Base-by-base conservation (phyloP, 805 yeast species). In the Yamadazyma phyllophila region DNA sequence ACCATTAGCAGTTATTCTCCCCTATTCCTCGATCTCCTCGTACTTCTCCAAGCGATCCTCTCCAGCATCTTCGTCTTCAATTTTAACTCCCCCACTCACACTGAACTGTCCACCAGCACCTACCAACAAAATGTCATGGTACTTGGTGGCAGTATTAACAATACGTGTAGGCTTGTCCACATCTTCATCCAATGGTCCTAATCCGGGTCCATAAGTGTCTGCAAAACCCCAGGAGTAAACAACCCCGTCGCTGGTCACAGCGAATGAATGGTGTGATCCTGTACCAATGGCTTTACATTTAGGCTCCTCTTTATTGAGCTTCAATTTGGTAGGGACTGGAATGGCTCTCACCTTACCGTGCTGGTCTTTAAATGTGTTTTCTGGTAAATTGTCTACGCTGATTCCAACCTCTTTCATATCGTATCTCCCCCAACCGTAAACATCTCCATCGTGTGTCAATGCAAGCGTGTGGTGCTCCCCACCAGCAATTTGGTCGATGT, bases 61-160 rank as follows among this genome's bases (percentile, higher is more conserved):
- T 26, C 72, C 71, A 17, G 54, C 54, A 30, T 69, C 75, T 40
- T 72, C 81, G 49, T 79, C 83, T 43, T 71, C 77, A 47, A 79
- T 81, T 56, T 78, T 80, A 30, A 76, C 65, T 44, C 98, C 97
- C 34, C 90, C 97, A 61, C 92, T 79, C 7, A 90, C 85, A 44
- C 96, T 85, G 60, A 88, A 94, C 68, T 94, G 99, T 16, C 98
- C 99, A 50, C 99, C 99, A 39, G 94, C 94, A n/a, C 96, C 91
- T 51, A 87, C 78, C 37, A 81, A 52, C 36, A 72, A 61, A 55
- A 94, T 88, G 51, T 84, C 79, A 45, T 87, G 84, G 45, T 79
- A 80, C 57, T 82, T 85, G 0, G 97, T 90, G 2, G 99, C 99
- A 3, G 98, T 94, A 64, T 95, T 94, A 55, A 83, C 81, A 57